Base-by-base conservation (phyloP, 2,329 filamentous ascomycete genomes). In the Penicillium psychrosexuale region DNA sequence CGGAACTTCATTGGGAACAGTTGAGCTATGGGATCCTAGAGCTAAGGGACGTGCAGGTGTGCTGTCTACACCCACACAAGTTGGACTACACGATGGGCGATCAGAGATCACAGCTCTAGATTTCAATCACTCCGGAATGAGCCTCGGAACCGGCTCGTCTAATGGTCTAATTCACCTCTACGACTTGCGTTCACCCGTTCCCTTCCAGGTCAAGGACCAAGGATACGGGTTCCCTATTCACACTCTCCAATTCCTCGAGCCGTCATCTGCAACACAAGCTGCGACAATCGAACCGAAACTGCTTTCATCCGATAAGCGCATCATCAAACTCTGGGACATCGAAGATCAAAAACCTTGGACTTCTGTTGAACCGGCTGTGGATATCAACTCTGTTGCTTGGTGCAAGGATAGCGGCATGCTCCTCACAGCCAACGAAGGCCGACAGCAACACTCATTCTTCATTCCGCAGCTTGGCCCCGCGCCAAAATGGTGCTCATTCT, bases 241-340 rank as follows among this genome's bases (percentile, higher is more conserved):
- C 68, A 96, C 90, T 44, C 79, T 99, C 51, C 80, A 82, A 56
- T 88, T 86, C 71, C 77, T 88, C 39, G 77, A 80, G 11, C 74
- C 80, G 66, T 89, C 88, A 11, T 88, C 85, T 8, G 80, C 83
- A 12, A 89, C 87, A 0, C 85, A 89, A 44, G 87, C 91, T 59
- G 89, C 89, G 71, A 80, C 78, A 19, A 70, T 78, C 43, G 81
- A 85, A 36, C 80, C 81, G 5, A 97, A 96, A 75, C 86, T 99
- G 19, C 79, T 97, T 58, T 95, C 92, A 1, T 86, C 91, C 8
- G 95, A 99, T 75, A 96, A 96, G 76, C 85, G 90, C 60, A 96
- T 96, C 63, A 95, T 99, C 78, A 99, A 99, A 76, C 85, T 99
- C 43, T 99, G 93, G 91, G 91, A 97, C 66, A 85, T 90, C 57